A percentile compares a stretch with the other conserved stretches of the same genome.
Evolutionary conservation across 2,329 filamentous ascomycete species (phyloP).

Genomic region (Alternaria arbusti): DNA sequence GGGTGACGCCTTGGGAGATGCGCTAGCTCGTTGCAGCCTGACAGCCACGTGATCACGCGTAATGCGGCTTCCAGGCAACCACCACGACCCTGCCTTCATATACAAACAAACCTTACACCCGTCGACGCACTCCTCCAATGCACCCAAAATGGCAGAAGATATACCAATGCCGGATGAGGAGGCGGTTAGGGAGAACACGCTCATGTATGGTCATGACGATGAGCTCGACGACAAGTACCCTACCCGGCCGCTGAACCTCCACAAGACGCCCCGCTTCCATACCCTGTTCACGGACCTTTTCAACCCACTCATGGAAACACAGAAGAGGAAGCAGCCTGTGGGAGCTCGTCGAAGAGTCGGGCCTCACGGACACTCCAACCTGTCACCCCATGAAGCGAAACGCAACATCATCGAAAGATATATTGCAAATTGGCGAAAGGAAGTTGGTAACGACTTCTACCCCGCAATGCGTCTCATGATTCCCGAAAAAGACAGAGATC

Average conservation of each 20-base stretch:
- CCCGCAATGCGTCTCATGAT: conserved; percentile 90
- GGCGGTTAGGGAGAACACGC: conserved; percentile 55
- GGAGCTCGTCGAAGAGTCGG: conserved; percentile 65
- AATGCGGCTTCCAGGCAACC: conserved; percentile 18
- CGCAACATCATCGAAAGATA: conserved; percentile 84
- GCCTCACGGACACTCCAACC: conserved; percentile 63
- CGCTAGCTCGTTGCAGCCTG: conserved; percentile 11
- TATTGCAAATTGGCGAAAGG: conserved; percentile 82
- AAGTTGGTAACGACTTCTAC: conserved; percentile 92
- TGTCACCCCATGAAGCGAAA: conserved; percentile 77
- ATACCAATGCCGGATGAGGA: conserved; percentile 50
- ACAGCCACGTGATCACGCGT: conserved; percentile 25
- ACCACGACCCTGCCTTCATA: conserved; percentile 5
- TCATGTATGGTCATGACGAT: conserved; percentile 56
- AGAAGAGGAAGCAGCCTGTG: conserved; percentile 69
- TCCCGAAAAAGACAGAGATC: conserved; percentile 89
- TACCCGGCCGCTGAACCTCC: conserved; percentile 80
- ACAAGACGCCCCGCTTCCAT: conserved; percentile 80
- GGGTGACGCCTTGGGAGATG: conserved; percentile 1
- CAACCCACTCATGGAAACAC: conserved; percentile 79
- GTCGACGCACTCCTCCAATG: conserved; percentile 11
- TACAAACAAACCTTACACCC: neutral
- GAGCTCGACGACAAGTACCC: conserved; percentile 67
- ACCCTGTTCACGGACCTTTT: conserved; percentile 80
- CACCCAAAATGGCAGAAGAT: conserved; percentile 37